Evolutionary conservation across 331 rosid species (phyloP).

Genomic region (Ulmus americana): DNA sequence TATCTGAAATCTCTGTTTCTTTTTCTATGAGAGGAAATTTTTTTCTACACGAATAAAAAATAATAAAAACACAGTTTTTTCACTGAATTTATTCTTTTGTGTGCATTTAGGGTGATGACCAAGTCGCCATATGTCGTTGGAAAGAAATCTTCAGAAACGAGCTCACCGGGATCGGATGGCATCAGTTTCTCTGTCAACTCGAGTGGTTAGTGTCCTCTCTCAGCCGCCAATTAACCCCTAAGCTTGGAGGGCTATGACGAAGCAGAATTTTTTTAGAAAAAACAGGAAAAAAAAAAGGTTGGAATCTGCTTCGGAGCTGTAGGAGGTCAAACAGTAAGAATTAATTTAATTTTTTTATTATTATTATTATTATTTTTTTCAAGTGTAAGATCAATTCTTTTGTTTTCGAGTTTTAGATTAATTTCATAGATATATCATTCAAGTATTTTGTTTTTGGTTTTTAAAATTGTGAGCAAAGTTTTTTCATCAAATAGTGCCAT

Average conservation of each 20-base stretch:
- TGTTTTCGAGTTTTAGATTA: conserved; percentile 32
- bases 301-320: conserved; percentile 1
- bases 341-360: conserved; percentile 10
- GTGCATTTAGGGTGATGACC: conserved; percentile 42
- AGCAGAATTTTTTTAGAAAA: not conserved
- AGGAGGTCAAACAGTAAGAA: not conserved
- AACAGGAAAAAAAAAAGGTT: not conserved
- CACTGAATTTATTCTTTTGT: conserved; percentile 13
- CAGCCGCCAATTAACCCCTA: conserved; percentile 31
- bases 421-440: conserved; percentile 31
- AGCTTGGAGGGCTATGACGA: not conserved
- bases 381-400: conserved; percentile 42
- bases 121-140: conserved; percentile 48
- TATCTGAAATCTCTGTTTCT: not conserved
- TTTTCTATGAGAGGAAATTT: too few species aligned
- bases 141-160: conserved; percentile 48
- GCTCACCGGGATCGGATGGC: conserved; percentile 40
- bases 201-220: conserved; percentile 34
- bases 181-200: conserved; percentile 38
- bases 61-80: conserved; percentile 2
- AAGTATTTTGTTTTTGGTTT: conserved; percentile 9
- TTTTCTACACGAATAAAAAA: not conserved
- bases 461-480: not conserved
- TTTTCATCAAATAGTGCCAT: not conserved
- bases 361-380: not conserved